Base-by-base conservation (phyloP, 208 protist species). In the Crithidia acanthocephali region DNA sequence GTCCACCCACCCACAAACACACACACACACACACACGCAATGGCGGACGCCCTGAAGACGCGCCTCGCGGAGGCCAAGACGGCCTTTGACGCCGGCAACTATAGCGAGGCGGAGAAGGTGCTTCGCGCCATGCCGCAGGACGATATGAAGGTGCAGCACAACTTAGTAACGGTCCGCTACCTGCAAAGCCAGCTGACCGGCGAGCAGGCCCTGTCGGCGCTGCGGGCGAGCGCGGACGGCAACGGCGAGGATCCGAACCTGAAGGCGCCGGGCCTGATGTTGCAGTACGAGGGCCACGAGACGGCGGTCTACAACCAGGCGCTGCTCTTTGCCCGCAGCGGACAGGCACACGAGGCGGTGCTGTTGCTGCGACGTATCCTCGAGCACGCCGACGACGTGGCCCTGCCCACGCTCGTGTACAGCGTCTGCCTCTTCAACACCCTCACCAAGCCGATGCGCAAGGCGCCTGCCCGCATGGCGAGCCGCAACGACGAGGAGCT, bases 271-370 rank as follows among this genome's bases (percentile, higher is more conserved):
- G 58, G 52, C 10, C 72, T 91, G 30, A 63, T 78, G 22, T 66
- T 96, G 8, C 76, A 83, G 51, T 96, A 94, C 71, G 89, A 94
- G 57, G 92, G 92, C 33, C 84, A 94, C 62, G 88, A 96, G 57
- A 88, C 88, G 33, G 84, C 84, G 7, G 53, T 94, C 25, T 91
- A 91, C 66, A 96, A 96, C 74, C 83, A 83, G 22, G 92, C 92
- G 0, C 62, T 85, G 2, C 62, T 96, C 40, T 82, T 85, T 60
- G 88, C 91, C 2, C 75, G 85, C 40, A 86, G 81, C 35, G 91
- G 88, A 2, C 81, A 84, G 58, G 55, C 82, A 9, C 84, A 85
- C 33, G 85, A 94, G 61, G 83, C 87, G 3, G 70, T 84, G 50
- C 65, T 66, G 42, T 78, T 95, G 64, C 81, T 97, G n/a, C 89